Conservation (phyloP, 1,139 yeast species). For the Sporopachydermia cereana region DNA sequence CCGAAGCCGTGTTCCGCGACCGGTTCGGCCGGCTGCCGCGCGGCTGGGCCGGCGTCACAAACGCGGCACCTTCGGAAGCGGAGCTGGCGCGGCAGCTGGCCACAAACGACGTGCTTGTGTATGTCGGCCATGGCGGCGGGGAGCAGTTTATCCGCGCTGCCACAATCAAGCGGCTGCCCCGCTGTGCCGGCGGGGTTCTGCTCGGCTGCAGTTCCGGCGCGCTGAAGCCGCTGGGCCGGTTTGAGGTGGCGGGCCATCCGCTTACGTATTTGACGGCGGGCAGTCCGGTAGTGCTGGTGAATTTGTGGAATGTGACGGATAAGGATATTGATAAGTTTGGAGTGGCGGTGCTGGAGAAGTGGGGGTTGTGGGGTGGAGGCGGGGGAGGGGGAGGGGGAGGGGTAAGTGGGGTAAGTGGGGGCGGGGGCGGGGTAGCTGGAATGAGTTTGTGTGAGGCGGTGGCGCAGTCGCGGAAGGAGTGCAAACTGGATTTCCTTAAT, state of each 20-base stretch:
- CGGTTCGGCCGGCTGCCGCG: constrained; percentile 27
- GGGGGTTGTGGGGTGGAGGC: constrained; percentile 39
- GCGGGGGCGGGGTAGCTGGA: no score
- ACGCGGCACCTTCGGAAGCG: constrained; percentile 45
- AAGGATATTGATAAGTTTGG: constrained; percentile 84
- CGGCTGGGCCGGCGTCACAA: constrained; percentile 50
- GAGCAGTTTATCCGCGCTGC: constrained; percentile 59
- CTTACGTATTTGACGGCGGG: constrained; percentile 70
- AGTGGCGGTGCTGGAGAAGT: constrained; percentile 39
- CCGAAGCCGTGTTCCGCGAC: constrained; percentile 49
- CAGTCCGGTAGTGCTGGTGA: constrained; percentile 71
- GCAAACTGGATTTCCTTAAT: constrained; percentile 55
- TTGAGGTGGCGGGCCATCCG: constrained; percentile 70
- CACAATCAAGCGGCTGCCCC: constrained; percentile 31
- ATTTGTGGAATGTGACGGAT: constrained; percentile 95
- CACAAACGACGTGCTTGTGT: constrained; percentile 47
- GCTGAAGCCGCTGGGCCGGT: constrained; percentile 43
- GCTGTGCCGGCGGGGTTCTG: constrained; percentile 61
- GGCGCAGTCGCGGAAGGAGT: constrained; percentile 42
- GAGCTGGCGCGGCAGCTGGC: constrained; percentile 31
- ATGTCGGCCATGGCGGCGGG: constrained; percentile 94
- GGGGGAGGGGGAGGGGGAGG: constrained; percentile 11
- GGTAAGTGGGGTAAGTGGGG: not conserved
- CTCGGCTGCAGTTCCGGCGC: constrained; percentile 89
- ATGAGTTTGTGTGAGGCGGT: constrained; percentile 40